These are phyloP conservation scores for Chlamydomonas incerta DNA, from an alignment of 139 green algal genomes.

Conservation along the genomic window DNA sequence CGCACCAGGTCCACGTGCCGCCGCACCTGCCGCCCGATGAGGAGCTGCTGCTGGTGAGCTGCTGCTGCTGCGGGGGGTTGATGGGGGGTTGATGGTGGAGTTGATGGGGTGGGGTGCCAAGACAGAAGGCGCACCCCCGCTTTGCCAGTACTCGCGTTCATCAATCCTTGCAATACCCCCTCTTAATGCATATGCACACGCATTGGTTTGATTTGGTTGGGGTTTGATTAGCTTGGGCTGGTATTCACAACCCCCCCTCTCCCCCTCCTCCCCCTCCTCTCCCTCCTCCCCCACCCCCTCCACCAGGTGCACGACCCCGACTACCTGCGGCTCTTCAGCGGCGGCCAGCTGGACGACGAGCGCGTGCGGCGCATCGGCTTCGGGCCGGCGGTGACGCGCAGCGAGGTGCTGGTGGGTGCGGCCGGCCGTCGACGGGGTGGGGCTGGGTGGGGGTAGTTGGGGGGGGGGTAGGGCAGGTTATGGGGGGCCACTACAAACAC, in stretches of 20 bases:
- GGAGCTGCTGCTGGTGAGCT: conserved; percentile 62
- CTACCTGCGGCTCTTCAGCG: conserved; percentile 73
- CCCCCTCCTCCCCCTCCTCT: too few species aligned
- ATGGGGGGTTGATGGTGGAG: too few species aligned
- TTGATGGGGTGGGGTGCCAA: too few species aligned
- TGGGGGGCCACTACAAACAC: too few species aligned
- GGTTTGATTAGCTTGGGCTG: neutral
- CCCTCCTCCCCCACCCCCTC: neutral
- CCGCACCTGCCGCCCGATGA: conserved; percentile 42
- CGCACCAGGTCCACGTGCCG: conserved; percentile 43
- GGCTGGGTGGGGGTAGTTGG: too few species aligned
- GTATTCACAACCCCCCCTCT: neutral
- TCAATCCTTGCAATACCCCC: too few species aligned
- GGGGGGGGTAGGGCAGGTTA: too few species aligned
- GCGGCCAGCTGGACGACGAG: conserved; percentile 57
- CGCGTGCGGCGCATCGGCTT: conserved; percentile 73
- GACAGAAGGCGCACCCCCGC: too few species aligned
- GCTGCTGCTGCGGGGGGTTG: conserved; percentile 23
- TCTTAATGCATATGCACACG: too few species aligned
- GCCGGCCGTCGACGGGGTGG: neutral
- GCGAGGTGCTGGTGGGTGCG: conserved; percentile 55
- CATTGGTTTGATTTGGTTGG: too few species aligned
- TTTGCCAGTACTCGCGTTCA: too few species aligned
- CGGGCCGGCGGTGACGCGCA: conserved; percentile 39
- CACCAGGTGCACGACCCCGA: conserved; percentile 66